Conservation (phyloP, 2,329 filamentous ascomycete species). For the Hypoxylon sp. region DNA sequence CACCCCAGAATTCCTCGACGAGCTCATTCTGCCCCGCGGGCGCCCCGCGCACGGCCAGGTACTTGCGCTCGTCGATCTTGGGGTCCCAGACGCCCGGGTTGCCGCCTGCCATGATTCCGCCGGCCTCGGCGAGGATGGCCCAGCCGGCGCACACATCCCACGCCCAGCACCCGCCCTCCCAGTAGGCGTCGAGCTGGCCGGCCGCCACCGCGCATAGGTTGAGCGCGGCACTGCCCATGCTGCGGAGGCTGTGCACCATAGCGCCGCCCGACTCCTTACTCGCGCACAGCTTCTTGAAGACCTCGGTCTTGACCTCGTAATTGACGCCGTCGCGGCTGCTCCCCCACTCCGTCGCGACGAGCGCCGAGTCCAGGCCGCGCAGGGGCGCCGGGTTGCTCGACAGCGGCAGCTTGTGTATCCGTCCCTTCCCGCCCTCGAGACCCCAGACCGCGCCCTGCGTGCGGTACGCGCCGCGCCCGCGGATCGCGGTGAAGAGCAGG, state of each 20-base stretch:
- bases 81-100: constrained; percentile 80
- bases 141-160: constrained; percentile 89
- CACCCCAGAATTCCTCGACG: constrained; percentile 72
- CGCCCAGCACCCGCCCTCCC: constrained; percentile 87
- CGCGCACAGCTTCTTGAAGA: constrained; percentile 71
- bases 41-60: constrained; percentile 72
- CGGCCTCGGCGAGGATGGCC: constrained; percentile 80
- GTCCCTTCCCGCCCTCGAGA: constrained; percentile 52
- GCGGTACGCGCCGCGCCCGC: constrained; percentile 73
- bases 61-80: constrained; percentile 68
- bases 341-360: constrained; percentile 81
- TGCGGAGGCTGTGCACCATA: constrained; percentile 82
- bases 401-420: constrained; percentile 59
- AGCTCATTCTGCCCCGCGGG: constrained; percentile 70
- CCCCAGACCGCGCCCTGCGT: constrained; percentile 59
- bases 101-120: constrained; percentile 76
- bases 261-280: constrained; percentile 72
- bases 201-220: constrained; percentile 79
- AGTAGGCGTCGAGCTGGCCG: constrained; percentile 79
- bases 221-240: constrained; percentile 77
- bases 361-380: constrained; percentile 68
- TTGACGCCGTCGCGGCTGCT: constrained; percentile 75
- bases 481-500: constrained; percentile 75
- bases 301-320: constrained; percentile 74
- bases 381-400: constrained; percentile 66